A percentile compares a stretch with the other conserved stretches of the same genome.
Evolutionary conservation across 345 rosid species (phyloP).

Genomic region (Eucalyptus cloeziana): DNA sequence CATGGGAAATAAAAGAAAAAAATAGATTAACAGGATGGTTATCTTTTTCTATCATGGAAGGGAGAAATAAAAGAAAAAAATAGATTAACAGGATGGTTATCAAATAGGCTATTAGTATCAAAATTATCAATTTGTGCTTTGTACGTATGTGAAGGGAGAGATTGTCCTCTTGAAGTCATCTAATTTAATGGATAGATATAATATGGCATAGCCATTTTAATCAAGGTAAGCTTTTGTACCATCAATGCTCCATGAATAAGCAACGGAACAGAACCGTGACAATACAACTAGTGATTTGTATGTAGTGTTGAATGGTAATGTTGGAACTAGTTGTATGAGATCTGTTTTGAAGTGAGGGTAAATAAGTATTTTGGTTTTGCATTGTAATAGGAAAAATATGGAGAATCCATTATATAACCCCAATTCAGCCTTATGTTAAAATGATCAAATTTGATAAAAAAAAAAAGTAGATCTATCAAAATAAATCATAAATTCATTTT

Average conservation of each 20-base stretch:
- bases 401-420: not conserved
- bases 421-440: not conserved
- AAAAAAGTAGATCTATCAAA: not conserved
- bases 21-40: too few relatives aligned
- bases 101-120: not conserved
- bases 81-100: too few relatives aligned
- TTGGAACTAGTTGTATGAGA: not conserved
- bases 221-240: not conserved
- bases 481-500: not conserved
- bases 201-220: not conserved
- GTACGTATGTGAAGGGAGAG: not conserved
- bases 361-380: not conserved
- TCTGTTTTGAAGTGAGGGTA: not conserved
- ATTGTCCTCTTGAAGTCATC: not conserved
- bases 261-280: not conserved
- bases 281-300: not conserved
- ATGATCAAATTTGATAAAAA: not conserved
- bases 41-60: too few relatives aligned
- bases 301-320: not conserved
- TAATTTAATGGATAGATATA: not conserved
- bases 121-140: not conserved
- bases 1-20: too few relatives aligned
- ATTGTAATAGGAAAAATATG: not conserved
- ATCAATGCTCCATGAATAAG: not conserved
- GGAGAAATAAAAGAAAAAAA: too few relatives aligned